These are phyloP conservation scores for Prosopis cineraria DNA, from an alignment of 306 rosid genomes.

Conservation along the genomic window DNA sequence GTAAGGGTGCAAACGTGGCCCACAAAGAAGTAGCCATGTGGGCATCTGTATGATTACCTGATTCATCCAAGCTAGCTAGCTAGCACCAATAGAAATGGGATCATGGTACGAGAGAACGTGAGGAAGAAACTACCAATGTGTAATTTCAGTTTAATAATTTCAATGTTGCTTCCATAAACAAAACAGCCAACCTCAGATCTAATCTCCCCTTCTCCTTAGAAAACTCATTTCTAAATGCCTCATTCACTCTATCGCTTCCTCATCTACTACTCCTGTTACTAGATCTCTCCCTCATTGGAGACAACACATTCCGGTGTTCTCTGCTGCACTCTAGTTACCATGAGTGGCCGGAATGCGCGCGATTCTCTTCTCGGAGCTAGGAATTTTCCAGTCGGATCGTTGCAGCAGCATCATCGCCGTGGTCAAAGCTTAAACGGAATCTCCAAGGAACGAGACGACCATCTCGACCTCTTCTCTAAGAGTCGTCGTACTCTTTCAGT, in stretches of 20 bases:
- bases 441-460: conserved; percentile 53
- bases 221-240: neutral
- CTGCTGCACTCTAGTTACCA: conserved; percentile 13
- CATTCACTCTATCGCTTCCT: neutral
- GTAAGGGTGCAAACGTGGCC: conserved; percentile 8
- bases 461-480: conserved; percentile 89
- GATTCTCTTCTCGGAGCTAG: conserved; percentile 59
- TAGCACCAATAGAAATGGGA: neutral
- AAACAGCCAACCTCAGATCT: conserved; percentile 4
- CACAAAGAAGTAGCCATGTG: conserved; percentile 19
- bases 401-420: conserved; percentile 52
- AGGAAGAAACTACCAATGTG: conserved; percentile 2
- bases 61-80: neutral
- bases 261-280: neutral
- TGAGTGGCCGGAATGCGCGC: conserved; percentile 58
- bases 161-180: conserved; percentile 11
- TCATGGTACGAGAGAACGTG: neutral
- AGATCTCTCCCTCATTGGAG: neutral
- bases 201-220: neutral
- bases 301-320: neutral
- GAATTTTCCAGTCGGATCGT: conserved; percentile 37
- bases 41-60: neutral
- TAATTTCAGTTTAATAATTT: neutral
- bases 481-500: conserved; percentile 74
- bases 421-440: conserved; percentile 56